A percentile compares a stretch with the other conserved stretches of the same genome.
phyloP scores from a whole-genome alignment of 768 basidiomycete species.

The Pisolithus tinctorius region DNA sequence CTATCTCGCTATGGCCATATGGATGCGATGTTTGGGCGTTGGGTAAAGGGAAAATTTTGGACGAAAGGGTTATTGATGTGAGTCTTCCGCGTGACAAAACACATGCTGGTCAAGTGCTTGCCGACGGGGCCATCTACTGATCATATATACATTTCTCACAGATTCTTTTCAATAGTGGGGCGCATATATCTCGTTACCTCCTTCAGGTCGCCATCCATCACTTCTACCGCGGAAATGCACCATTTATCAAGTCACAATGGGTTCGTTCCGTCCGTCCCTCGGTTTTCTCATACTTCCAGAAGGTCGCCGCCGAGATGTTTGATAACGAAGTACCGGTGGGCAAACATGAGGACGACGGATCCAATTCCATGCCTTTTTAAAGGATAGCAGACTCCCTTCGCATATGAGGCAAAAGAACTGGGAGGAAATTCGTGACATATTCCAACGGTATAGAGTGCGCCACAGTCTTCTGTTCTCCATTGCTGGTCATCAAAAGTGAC shows the following conservation, averaged over 20 bases:
- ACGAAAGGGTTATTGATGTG: constrained; percentile 63
- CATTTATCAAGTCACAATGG: constrained; percentile 74
- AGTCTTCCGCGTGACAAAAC: constrained; percentile 23
- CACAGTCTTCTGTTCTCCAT: constrained; percentile 2
- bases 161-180: constrained; percentile 71
- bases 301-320: constrained; percentile 48
- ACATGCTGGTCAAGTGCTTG: constrained; percentile 16
- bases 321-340: constrained; percentile 55
- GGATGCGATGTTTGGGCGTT: constrained; percentile 73
- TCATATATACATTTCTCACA: constrained; percentile 28
- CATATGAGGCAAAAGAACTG: constrained; percentile 52
- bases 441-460: constrained; percentile 62
- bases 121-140: constrained; percentile 9
- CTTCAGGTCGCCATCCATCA: constrained; percentile 75
- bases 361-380: constrained; percentile 55
- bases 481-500: constrained; percentile 7
- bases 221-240: constrained; percentile 64
- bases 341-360: constrained; percentile 74
- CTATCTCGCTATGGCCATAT: constrained; percentile 63
- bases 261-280: constrained; percentile 56
- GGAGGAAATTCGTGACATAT: constrained; percentile 58
- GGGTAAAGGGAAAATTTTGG: constrained; percentile 60
- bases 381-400: constrained; percentile 61
- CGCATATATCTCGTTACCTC: constrained; percentile 73
- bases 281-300: constrained; percentile 60